Percentiles rank a stretch among this genome's conserved stretches.
These are phyloP conservation scores for Picochlorum sp. DNA, from an alignment of 139 green algal species.

Conservation along the genomic window DNA sequence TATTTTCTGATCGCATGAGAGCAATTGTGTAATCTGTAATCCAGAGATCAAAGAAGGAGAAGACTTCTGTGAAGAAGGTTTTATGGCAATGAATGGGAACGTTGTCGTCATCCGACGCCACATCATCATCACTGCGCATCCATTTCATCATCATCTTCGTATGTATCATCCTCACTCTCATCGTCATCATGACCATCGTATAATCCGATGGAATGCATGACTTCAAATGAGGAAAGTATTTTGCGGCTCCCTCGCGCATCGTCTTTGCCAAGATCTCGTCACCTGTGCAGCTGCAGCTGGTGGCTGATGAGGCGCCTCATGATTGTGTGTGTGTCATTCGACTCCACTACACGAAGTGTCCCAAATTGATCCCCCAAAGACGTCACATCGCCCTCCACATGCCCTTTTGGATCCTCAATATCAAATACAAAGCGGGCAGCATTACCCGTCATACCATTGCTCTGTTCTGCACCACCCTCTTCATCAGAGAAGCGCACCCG, in stretches of 20 bases:
- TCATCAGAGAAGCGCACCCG: background rate
- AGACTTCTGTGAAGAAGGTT: constrained; percentile 26
- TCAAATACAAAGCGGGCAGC: constrained; percentile 11
- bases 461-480: background rate
- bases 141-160: background rate
- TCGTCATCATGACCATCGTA: background rate
- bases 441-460: background rate
- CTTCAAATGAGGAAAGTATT: constrained; percentile 20
- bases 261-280: background rate
- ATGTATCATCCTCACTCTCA: background rate
- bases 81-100: background rate
- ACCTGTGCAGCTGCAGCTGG: too few relatives aligned
- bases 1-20: background rate
- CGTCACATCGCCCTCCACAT: background rate
- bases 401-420: constrained; percentile 6
- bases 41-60: constrained; percentile 26
- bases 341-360: background rate
- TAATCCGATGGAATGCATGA: constrained; percentile 14
- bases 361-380: constrained; percentile 6
- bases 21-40: constrained; percentile 12
- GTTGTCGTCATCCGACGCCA: background rate
- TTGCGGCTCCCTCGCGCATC: constrained; percentile 2
- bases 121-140: background rate
- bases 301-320: too few relatives aligned
- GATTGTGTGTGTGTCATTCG: too few relatives aligned